A percentile compares a stretch with the other conserved stretches of the same genome.
Conservation (phyloP, 345 rosid genomes). For the Psidium guajava region DNA sequence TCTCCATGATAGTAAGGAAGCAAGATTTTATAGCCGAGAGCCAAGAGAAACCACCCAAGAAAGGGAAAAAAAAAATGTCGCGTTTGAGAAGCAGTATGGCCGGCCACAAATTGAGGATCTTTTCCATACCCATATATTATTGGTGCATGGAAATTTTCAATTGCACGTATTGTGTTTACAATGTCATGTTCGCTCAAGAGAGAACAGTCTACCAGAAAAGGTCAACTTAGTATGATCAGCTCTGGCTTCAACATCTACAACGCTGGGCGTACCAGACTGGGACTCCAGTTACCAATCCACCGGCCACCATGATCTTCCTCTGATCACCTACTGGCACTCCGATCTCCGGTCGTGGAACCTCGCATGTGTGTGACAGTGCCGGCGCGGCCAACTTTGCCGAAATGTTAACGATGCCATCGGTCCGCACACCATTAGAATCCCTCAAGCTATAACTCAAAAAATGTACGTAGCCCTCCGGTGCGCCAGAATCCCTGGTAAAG, state of each 20-base stretch:
- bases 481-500: slow-evolving; percentile 30
- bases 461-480: slow-evolving; percentile 35
- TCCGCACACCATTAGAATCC: slow-evolving; percentile 24
- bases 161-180: neutral
- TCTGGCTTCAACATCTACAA: neutral
- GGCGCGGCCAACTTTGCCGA: slow-evolving; percentile 32
- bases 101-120: neutral
- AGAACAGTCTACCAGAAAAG: neutral
- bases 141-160: neutral
- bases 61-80: neutral
- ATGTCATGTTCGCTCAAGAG: neutral
- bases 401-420: slow-evolving; percentile 43
- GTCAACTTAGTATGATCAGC: neutral
- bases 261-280: slow-evolving; percentile 25
- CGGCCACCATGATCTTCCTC: slow-evolving; percentile 1
- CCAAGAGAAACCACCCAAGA: neutral
- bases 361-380: neutral
- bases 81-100: neutral
- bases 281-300: slow-evolving; percentile 28
- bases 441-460: slow-evolving; percentile 65
- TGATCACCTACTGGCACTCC: neutral
- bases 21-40: neutral
- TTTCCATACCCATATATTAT: neutral
- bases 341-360: slow-evolving; percentile 6
- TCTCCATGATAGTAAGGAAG: neutral